Evolutionary conservation across 495 filamentous ascomycete species (phyloP).

Genomic region (Annulohypoxylon moriforme): DNA sequence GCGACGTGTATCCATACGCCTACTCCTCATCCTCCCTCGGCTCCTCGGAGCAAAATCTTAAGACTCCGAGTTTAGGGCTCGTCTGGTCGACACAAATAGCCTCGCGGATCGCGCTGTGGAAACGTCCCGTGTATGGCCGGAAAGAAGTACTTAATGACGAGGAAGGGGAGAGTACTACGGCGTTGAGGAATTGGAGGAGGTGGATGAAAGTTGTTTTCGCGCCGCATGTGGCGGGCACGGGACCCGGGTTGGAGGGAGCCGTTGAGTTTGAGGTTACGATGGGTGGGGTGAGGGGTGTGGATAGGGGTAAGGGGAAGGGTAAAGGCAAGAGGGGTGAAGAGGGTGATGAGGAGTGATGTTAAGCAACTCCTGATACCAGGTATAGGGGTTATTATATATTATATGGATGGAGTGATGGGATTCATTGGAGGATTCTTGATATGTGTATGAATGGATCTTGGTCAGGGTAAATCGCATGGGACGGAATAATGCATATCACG

Average conservation of each 20-base stretch:
- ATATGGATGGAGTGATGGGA: not conserved
- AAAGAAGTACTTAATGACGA: conserved; percentile 34
- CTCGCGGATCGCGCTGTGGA: conserved; percentile 82
- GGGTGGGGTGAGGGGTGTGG: conserved; percentile 61
- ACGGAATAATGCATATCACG: conserved; percentile 3
- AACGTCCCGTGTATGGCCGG: conserved; percentile 60
- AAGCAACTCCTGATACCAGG: not conserved
- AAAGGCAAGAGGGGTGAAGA: conserved; percentile 18
- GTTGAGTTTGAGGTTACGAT: conserved; percentile 68
- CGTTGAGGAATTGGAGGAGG: conserved; percentile 61
- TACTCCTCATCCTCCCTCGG: not conserved
- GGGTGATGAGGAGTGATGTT: not conserved
- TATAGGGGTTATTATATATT: not conserved
- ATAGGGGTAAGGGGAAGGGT: conserved; percentile 32
- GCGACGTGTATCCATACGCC: conserved; percentile 58
- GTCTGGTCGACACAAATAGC: conserved; percentile 92
- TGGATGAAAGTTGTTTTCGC: conserved; percentile 87
- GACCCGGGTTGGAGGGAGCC: conserved; percentile 55
- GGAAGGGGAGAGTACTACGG: conserved; percentile 30
- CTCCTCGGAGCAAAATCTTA: conserved; percentile 58
- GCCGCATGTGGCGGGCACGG: conserved; percentile 68
- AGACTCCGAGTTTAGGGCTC: conserved; percentile 87
- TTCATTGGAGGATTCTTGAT: not conserved
- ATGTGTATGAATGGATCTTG: conserved; percentile 1
- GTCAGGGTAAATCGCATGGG: not conserved